Evolutionary conservation across 2,329 filamentous ascomycete genomes (phyloP).

Genomic region (Cladosporium austrohemisphaericum): DNA sequence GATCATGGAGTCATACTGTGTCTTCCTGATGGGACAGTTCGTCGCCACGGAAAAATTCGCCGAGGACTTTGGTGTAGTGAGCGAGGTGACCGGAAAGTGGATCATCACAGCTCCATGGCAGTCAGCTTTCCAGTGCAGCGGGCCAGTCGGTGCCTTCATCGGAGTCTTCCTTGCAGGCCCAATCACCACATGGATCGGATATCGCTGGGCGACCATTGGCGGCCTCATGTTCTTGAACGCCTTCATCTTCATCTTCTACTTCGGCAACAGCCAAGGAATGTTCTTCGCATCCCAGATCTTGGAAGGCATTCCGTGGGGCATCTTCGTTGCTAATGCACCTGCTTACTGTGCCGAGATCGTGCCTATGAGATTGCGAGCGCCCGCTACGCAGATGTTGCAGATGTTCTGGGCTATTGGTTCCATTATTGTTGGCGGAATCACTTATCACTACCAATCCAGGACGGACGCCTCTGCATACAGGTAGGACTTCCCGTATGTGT

Average conservation of each 20-base stretch:
- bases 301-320: slow-evolving; percentile 62
- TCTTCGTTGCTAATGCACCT: slow-evolving; percentile 63
- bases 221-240: slow-evolving; percentile 56
- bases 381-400: slow-evolving; percentile 60
- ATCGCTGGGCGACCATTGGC: slow-evolving; percentile 55
- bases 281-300: slow-evolving; percentile 55
- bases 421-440: slow-evolving; percentile 58
- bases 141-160: slow-evolving; percentile 57
- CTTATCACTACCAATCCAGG: slow-evolving; percentile 50
- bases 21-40: slow-evolving; percentile 60
- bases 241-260: slow-evolving; percentile 60
- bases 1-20: slow-evolving; percentile 64
- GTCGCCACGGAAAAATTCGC: slow-evolving; percentile 50
- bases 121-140: slow-evolving; percentile 53
- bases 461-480: slow-evolving; percentile 38
- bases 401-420: slow-evolving; percentile 63
- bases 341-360: slow-evolving; percentile 62
- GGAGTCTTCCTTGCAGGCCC: slow-evolving; percentile 59
- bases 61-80: slow-evolving; percentile 44
- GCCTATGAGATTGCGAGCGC: slow-evolving; percentile 55
- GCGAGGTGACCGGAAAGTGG: slow-evolving; percentile 21
- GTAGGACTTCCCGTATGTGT: slow-evolving; percentile 30
- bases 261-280: slow-evolving; percentile 45
- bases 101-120: slow-evolving; percentile 56
- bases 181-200: slow-evolving; percentile 57